Evolutionary conservation across 208 protist genomes (phyloP).

Genomic region (Trypanosoma mega): DNA sequence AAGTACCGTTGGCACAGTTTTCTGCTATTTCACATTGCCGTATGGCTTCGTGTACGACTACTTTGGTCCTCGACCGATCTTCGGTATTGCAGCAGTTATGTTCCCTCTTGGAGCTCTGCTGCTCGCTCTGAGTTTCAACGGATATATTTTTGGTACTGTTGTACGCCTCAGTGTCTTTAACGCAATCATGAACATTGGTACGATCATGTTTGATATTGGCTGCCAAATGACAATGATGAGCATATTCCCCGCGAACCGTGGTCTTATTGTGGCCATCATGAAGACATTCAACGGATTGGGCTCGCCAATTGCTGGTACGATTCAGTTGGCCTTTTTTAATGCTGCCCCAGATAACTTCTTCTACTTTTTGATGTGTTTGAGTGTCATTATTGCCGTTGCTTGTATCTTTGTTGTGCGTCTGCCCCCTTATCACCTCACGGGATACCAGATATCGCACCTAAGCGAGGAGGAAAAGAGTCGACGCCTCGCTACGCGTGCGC

Average conservation of each 20-base stretch:
- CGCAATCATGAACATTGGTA: constrained; percentile 58
- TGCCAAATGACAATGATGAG: constrained; percentile 49
- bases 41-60: constrained; percentile 57
- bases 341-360: too few species aligned
- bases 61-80: constrained; percentile 37
- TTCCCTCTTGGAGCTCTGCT: constrained; percentile 43
- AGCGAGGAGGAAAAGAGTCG: constrained; percentile 29
- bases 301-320: constrained; percentile 36
- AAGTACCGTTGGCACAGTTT: constrained; percentile 43
- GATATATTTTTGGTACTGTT: constrained; percentile 28
- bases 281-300: constrained; percentile 55
- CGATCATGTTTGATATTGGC: constrained; percentile 42
- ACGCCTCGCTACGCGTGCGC: constrained; percentile 33
- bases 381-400: constrained; percentile 39
- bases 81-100: constrained; percentile 19
- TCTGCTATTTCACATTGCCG: constrained; percentile 44
- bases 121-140: constrained; percentile 45
- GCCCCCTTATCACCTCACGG: constrained; percentile 76
- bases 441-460: constrained; percentile 45
- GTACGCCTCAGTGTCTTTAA: constrained; percentile 41
- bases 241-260: constrained; percentile 43
- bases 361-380: too few species aligned
- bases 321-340: too few species aligned
- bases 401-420: constrained; percentile 51
- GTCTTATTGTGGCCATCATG: constrained; percentile 45